Evolutionary conservation across 148 eudicot species (phyloP).

Genomic region (Bassia scoparia): DNA sequence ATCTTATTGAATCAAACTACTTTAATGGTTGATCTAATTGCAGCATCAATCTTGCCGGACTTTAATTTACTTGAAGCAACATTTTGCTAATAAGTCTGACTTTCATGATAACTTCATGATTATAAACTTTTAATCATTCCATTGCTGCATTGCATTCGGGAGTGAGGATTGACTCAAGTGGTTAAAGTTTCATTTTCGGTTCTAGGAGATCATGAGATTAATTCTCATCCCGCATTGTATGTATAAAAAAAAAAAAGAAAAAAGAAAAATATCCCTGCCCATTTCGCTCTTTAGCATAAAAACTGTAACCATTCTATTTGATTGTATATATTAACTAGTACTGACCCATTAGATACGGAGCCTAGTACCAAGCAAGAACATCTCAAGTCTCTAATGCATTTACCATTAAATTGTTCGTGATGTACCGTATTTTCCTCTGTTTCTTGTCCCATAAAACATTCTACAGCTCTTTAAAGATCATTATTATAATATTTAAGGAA

Average conservation of each 20-base stretch:
- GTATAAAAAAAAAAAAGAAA: too few relatives aligned
- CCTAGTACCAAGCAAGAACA: constrained; percentile 22
- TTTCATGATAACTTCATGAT: neutral
- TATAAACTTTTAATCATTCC: neutral
- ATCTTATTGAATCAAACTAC: neutral
- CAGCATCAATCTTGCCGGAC: constrained; percentile 14
- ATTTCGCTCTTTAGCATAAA: too few relatives aligned
- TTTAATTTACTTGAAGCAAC: constrained; percentile 29
- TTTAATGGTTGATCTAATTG: constrained; percentile 3
- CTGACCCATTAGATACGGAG: constrained; percentile 10
- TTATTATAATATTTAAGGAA: too few relatives aligned
- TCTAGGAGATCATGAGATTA: too few relatives aligned
- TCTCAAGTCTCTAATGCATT: too few relatives aligned
- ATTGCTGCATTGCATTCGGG: too few relatives aligned
- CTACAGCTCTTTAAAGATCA: too few relatives aligned
- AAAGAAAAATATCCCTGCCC: too few relatives aligned
- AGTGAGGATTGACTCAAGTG: too few relatives aligned
- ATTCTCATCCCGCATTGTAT: too few relatives aligned
- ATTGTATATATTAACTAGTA: constrained; percentile 23
- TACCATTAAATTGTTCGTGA: constrained; percentile 7
- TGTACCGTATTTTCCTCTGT: constrained; percentile 1
- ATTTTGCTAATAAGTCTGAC: constrained; percentile 16
- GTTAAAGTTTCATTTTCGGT: too few relatives aligned
- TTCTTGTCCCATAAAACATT: neutral
- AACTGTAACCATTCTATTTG: too few relatives aligned